Conservation (phyloP, 306 rosid species). For the Echinosophora koreensis region DNA sequence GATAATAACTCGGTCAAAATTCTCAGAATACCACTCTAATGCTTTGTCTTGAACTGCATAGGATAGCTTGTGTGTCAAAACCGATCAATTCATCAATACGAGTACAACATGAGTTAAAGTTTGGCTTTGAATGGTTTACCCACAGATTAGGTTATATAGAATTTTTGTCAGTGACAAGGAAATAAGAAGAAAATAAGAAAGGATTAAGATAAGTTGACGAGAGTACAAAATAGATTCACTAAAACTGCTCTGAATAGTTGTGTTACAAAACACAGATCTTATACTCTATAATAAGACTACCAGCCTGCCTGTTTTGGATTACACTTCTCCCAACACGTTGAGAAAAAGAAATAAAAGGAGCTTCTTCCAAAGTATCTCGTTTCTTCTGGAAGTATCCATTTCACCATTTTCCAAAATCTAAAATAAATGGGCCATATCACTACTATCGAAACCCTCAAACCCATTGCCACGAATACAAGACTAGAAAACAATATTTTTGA, state of each 20-base stretch:
- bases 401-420: constrained; percentile 2
- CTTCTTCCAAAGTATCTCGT: constrained; percentile 2
- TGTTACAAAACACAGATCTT: neutral
- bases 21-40: neutral
- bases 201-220: neutral
- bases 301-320: neutral
- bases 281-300: neutral
- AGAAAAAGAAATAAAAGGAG: no score
- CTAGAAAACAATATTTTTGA: neutral
- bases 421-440: neutral
- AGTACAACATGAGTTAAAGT: neutral
- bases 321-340: neutral
- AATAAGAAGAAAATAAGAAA: neutral
- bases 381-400: neutral
- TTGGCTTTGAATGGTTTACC: neutral
- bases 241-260: neutral
- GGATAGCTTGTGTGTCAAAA: neutral
- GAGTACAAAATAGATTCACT: neutral
- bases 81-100: neutral
- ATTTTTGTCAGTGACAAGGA: neutral
- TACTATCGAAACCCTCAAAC: constrained; percentile 1
- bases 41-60: constrained; percentile 10
- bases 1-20: neutral
- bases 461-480: neutral
- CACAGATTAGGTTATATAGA: neutral